Evolutionary conservation across 441 rosid species (phyloP).

Genomic region (Aquilaria agallochum): DNA sequence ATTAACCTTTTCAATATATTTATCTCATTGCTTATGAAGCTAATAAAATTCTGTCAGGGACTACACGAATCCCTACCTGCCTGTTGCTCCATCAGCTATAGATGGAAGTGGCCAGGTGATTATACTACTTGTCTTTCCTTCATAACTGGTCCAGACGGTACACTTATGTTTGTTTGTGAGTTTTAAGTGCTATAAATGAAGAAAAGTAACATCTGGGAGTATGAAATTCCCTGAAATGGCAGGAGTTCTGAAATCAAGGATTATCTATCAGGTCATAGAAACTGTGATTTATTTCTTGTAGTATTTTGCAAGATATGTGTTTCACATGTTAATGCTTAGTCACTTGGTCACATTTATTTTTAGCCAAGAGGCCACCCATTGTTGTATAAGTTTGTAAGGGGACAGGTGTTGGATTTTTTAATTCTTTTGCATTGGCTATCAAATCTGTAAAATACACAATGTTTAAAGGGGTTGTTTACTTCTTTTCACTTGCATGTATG

Average conservation of each 20-base stretch:
- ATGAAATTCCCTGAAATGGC: neutral
- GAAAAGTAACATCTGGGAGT: neutral
- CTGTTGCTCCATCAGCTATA: conserved; percentile 97
- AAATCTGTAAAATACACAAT: neutral
- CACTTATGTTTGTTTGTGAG: too few species aligned
- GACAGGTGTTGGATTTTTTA: too few species aligned
- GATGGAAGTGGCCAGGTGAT: conserved; percentile 84
- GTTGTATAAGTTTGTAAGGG: too few species aligned
- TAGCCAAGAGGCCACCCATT: too few species aligned
- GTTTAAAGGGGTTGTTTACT: too few species aligned
- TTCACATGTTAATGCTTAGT: too few species aligned
- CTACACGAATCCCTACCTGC: conserved; percentile 93
- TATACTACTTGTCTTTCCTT: neutral
- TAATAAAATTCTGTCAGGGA: conserved; percentile 48
- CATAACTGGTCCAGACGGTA: too few species aligned
- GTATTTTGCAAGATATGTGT: too few species aligned
- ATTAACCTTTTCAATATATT: too few species aligned
- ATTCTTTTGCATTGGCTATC: too few species aligned
- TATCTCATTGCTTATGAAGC: conserved; percentile 1
- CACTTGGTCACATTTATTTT: too few species aligned
- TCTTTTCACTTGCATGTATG: too few species aligned
- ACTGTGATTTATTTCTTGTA: neutral
- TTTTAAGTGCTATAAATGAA: neutral
- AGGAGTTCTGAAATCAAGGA: neutral
- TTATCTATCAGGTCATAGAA: neutral